Evolutionary conservation across 495 filamentous ascomycete genomes (phyloP).

Genomic region (Neurospora sp.): DNA sequence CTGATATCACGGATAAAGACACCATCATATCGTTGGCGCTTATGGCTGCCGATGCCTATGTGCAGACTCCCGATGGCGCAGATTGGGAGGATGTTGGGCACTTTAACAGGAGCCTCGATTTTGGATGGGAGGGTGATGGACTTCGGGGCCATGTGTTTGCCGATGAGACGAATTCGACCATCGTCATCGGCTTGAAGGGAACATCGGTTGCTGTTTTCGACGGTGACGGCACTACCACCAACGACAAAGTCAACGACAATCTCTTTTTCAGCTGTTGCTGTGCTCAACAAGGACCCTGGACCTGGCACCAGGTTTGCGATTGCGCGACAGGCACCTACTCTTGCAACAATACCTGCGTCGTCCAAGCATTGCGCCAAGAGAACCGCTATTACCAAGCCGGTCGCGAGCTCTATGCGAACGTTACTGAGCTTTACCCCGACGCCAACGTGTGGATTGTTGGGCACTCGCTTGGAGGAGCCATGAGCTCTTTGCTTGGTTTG

Average conservation of each 20-base stretch:
- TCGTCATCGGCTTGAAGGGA: constrained; percentile 88
- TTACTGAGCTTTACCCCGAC: constrained; percentile 77
- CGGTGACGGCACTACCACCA: constrained; percentile 87
- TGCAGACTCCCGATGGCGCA: constrained; percentile 53
- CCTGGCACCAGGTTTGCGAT: constrained; percentile 85
- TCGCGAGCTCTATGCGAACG: constrained; percentile 81
- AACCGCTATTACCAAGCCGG: constrained; percentile 85
- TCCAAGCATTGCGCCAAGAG: constrained; percentile 61
- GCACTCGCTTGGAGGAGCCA: constrained; percentile 84
- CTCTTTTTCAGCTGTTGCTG: constrained; percentile 97
- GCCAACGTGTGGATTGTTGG: constrained; percentile 80
- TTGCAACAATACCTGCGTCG: constrained; percentile 84
- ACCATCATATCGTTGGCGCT: constrained; percentile 75
- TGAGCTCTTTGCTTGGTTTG: constrained; percentile 74
- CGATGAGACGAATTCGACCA: constrained; percentile 71
- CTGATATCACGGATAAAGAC: constrained; percentile 76
- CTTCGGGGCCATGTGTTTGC: constrained; percentile 88
- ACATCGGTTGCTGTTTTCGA: constrained; percentile 88
- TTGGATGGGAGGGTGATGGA: constrained; percentile 87
- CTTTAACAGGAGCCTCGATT: constrained; percentile 73
- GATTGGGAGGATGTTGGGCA: constrained; percentile 79
- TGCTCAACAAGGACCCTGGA: constrained; percentile 76
- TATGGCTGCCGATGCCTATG: constrained; percentile 85
- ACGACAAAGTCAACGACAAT: constrained; percentile 96
- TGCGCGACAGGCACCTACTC: constrained; percentile 75